Evolutionary conservation across 1,284 basidiomycete species (phyloP), one percentile per base, ranked within the genome.

Genomic region (Fomitopsis betulina): DNA sequence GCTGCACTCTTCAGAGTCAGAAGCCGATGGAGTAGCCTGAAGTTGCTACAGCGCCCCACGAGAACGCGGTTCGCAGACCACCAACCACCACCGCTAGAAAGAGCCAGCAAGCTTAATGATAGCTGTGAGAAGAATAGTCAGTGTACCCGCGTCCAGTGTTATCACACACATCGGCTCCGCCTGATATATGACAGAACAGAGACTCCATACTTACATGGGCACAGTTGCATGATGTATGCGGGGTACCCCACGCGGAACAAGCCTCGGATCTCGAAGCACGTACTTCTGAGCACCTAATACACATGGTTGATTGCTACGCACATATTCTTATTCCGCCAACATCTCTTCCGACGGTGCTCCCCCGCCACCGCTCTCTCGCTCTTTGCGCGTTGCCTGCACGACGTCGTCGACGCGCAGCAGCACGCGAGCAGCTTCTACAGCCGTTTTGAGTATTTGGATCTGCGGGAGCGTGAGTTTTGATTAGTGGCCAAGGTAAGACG

Each of bases 401-500:
- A 97, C 93, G 69, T 98, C 95, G 71, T 98, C 96, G 2, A 98
- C 95, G 38, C 96, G 87, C 15, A 98, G 82, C 12, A 98, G 78
- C 75, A 98, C 87, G 15, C 94, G 92, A 0, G 96, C 91, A 27
- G 70, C 89, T 83, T 98, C 95, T 65, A 98, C 91, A 17, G 96
- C 96, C 10, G 96, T 99, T 84, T 99, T 98, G 70, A 98, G 78
- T 19, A 90, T 98, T 81, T 98, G 96, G 54, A 97, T 91, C 89
- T 87, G 61, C 21, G 32, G 30, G 35, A 17, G 7, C 5, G 19
- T 47, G 25, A 47, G 25, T 25, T 6, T n/a, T 42, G 10, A 8
- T 8, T 7, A 42, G 0, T n/a, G 25, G n/a, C n/a, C n/a, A n/a
- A n/a, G 37, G 45, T 27, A 10, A 47, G 5, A 13, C 25, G 27